Evolutionary conservation across 768 basidiomycete species (phyloP), one percentile per base, ranked within the genome.

Genomic region (Grammothele lineata): DNA sequence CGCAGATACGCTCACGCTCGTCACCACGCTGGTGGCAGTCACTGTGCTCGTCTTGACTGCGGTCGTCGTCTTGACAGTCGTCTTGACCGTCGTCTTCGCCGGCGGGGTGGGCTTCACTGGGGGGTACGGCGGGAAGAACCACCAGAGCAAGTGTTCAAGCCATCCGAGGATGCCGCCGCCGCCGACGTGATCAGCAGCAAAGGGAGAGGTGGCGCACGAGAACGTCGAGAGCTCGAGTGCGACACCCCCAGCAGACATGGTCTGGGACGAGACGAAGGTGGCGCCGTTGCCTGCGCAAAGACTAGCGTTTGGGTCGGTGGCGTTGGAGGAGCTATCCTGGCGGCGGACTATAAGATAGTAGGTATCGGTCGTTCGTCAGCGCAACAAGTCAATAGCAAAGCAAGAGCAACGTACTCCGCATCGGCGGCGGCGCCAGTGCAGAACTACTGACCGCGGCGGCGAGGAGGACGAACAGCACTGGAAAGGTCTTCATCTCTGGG

Each of bases 61-160:
- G 1, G 42, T 34, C 22, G 27, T 34, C 6, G 42, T 42, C 27
- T 9, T 32, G n/a, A n/a, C n/a, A 9, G 27, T 42, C 41, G 10
- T n/a, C n/a, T n/a, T n/a, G n/a, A n/a, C n/a, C n/a, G n/a, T 19
- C 1, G 41, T 42, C 23, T 40, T 24, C 27, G 27, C 27, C 39
- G 39, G 21, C 24, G 4, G n/a, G n/a, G n/a, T 26, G 10, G 40
- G 17, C 23, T 15, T 40, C 1, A 17, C 27, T 11, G 27, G 36
- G 26, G 30, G 40, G 18, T 26, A 41, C 25, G 35, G 30, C 24
- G 50, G 50, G 41, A 47, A 35, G 19, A 50, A 30, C 42, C 52
- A 50, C 33, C 37, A 41, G 19, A 57, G 44, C 17, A 56, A 37
- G 17, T 48, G 44, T 25, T 34, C 47, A 26, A 56, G 50, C 36